Evolutionary conservation across 2,329 filamentous ascomycete species (phyloP).

Genomic region (Pseudogymnoascus sp.): DNA sequence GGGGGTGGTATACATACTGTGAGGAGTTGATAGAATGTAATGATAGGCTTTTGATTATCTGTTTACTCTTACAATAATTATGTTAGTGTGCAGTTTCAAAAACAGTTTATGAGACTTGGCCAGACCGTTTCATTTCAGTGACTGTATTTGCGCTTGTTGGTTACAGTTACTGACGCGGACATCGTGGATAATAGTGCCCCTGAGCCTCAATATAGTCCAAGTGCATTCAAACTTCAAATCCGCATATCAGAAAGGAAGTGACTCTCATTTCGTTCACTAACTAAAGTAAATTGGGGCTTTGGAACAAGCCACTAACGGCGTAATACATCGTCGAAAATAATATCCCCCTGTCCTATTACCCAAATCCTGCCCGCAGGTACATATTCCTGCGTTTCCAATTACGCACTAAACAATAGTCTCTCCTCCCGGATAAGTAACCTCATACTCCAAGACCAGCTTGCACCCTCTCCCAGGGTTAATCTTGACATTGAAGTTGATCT

Average conservation of each 20-base stretch:
- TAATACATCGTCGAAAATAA: conserved; percentile 1
- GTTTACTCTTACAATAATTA: neutral
- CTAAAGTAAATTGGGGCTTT: neutral
- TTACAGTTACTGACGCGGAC: neutral
- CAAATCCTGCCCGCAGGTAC: neutral
- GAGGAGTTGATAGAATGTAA: conserved; percentile 2
- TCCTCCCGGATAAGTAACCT: conserved; percentile 47
- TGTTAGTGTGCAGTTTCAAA: neutral
- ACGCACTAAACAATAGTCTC: conserved; percentile 33
- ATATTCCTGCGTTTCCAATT: neutral
- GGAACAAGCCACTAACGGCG: neutral
- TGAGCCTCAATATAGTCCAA: neutral
- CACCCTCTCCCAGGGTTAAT: conserved; percentile 51
- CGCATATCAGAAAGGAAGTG: neutral
- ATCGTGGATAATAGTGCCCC: neutral
- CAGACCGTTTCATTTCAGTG: neutral
- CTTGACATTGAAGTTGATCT: conserved; percentile 51
- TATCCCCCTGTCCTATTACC: neutral
- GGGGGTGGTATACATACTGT: neutral
- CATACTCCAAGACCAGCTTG: conserved; percentile 54
- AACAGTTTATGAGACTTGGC: neutral
- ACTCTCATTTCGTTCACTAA: neutral
- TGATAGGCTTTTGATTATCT: conserved; percentile 2
- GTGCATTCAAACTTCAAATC: neutral
- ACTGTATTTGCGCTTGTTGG: neutral